phyloP scores from a whole-genome alignment of 2,329 filamentous ascomycete genomes.

The Xylaria sp. region DNA sequence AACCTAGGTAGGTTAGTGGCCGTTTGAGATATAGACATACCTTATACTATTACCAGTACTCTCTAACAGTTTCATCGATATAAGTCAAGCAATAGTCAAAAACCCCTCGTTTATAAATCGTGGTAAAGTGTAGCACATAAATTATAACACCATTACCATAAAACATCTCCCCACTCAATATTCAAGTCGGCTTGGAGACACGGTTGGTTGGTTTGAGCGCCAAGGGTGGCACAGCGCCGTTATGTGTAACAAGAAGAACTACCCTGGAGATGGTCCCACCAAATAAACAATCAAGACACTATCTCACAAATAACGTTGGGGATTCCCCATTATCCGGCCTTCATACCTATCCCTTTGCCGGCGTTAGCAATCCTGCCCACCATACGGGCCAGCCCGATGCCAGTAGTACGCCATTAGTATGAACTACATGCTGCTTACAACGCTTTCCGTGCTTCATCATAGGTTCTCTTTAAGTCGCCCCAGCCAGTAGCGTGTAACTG shows the following conservation, averaged over 20 bases:
- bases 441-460: background rate
- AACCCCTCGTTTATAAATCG: background rate
- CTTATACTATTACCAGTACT: background rate
- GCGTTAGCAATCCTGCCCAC: conserved; percentile 29
- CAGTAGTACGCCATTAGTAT: background rate
- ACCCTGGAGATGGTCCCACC: conserved; percentile 25
- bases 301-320: conserved; percentile 24
- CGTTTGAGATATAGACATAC: background rate
- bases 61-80: no score
- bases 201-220: no score
- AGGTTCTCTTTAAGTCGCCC: background rate
- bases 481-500: background rate
- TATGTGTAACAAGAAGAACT: background rate
- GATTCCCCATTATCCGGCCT: conserved; percentile 6
- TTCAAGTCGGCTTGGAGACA: no score
- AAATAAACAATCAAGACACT: conserved; percentile 2
- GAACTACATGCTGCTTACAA: conserved; percentile 11
- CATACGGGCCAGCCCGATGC: conserved; percentile 10
- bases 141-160: no score
- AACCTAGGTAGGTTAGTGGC: background rate
- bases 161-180: no score
- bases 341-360: conserved; percentile 24
- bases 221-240: background rate
- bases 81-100: background rate
- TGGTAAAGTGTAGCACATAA: background rate